These are phyloP conservation scores for Zygoascus sp. DNA, from an alignment of 1,139 yeast genomes.

Conservation along the genomic window DNA sequence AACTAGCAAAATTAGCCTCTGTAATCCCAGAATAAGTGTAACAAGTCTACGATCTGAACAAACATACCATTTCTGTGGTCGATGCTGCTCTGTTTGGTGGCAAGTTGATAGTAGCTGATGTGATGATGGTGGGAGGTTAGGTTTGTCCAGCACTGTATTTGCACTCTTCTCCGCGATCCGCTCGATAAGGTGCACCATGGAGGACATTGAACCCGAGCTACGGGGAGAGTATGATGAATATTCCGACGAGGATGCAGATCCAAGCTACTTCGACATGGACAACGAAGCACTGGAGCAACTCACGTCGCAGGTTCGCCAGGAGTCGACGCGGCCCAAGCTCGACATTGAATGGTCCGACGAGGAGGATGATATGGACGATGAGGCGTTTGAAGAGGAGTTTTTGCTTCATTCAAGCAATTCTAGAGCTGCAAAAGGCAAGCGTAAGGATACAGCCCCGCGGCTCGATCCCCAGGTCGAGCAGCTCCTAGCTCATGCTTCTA, in stretches of 20 bases:
- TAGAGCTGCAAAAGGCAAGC: conserved; percentile 3
- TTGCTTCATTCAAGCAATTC: conserved; percentile 11
- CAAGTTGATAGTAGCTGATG: not conserved
- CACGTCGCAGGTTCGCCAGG: conserved; percentile 9
- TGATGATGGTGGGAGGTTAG: not conserved
- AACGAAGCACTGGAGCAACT: conserved; percentile 14
- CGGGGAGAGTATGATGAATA: not conserved
- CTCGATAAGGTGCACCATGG: no score
- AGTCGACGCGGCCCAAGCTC: conserved; percentile 5
- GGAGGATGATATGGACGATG: conserved; percentile 7
- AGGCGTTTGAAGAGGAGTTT: conserved; percentile 8
- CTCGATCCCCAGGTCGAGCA: conserved; percentile 21
- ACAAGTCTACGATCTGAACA: no score
- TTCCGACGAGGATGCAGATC: conserved; percentile 4
- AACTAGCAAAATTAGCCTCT: not conserved
- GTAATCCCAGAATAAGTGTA: no score
- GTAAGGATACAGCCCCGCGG: conserved; percentile 13
- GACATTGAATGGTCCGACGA: conserved; percentile 13
- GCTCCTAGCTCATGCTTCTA: conserved; percentile 18
- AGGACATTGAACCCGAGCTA: not conserved
- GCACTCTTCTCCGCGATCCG: no score
- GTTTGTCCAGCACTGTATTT: not conserved
- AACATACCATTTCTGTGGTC: not conserved
- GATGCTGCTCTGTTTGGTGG: not conserved
- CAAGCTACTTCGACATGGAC: conserved; percentile 7